phyloP scores from a whole-genome alignment of 2,329 filamentous ascomycete genomes.

The Fusarium sp. region DNA sequence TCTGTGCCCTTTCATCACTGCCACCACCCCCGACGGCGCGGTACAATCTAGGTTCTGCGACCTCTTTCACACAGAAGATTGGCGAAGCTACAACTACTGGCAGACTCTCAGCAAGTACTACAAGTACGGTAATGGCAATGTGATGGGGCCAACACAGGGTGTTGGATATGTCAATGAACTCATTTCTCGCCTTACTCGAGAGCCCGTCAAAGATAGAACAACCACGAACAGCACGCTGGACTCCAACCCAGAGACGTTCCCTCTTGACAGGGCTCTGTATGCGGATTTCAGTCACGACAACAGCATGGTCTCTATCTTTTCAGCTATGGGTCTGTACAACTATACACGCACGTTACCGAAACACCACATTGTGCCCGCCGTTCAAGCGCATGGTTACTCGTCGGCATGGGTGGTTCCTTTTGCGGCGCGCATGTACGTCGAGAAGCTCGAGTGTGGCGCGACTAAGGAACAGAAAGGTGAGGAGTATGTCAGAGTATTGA shows the following conservation, averaged over 20 bases:
- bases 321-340: constrained; percentile 83
- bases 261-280: constrained; percentile 76
- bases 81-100: constrained; percentile 84
- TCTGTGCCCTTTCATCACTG: constrained; percentile 85
- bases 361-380: constrained; percentile 61
- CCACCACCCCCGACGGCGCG: constrained; percentile 67
- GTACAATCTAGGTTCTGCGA: constrained; percentile 77
- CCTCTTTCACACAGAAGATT: constrained; percentile 80
- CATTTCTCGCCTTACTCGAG: constrained; percentile 79
- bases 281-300: constrained; percentile 96
- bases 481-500: constrained; percentile 80
- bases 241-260: constrained; percentile 75
- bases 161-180: constrained; percentile 91
- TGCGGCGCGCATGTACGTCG: constrained; percentile 82
- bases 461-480: constrained; percentile 74
- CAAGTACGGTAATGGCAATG: constrained; percentile 80
- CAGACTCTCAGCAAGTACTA: constrained; percentile 87
- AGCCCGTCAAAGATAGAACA: constrained; percentile 78
- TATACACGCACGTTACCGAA: constrained; percentile 66
- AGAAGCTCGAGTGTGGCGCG: constrained; percentile 80
- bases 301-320: constrained; percentile 81
- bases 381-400: constrained; percentile 74
- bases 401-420: constrained; percentile 87
- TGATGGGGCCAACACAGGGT: constrained; percentile 84
- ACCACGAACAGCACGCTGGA: constrained; percentile 84